phyloP scores from a whole-genome alignment of 306 rosid genomes.

The Trifolium fragiferum region DNA sequence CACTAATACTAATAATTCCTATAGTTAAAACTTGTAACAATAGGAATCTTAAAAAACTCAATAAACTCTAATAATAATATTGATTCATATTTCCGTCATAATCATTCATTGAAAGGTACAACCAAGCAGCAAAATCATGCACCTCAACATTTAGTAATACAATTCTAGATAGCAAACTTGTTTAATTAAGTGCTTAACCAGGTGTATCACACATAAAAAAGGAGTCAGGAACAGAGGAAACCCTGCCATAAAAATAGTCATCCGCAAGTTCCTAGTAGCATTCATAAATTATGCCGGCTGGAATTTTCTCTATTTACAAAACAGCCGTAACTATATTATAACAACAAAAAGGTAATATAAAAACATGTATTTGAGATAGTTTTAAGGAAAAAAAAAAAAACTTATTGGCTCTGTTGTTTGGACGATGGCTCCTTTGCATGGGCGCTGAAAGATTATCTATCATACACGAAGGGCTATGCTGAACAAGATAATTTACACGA shows the following conservation, averaged over 20 bases:
- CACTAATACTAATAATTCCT: too few relatives aligned
- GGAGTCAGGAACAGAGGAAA: constrained; percentile 46
- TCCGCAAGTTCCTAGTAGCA: constrained; percentile 57
- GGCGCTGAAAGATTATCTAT: constrained; percentile 49
- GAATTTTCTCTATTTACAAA: constrained; percentile 75
- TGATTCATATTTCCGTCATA: neutral
- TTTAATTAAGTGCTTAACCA: constrained; percentile 10
- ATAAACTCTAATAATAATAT: too few relatives aligned
- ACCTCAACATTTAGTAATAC: neutral
- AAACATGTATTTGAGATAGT: constrained; percentile 44
- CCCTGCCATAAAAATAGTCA: constrained; percentile 49
- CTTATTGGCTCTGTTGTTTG: constrained; percentile 61
- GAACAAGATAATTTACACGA: constrained; percentile 53
- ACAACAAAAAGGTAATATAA: constrained; percentile 45
- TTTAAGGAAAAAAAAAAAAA: neutral
- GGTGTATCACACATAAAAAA: constrained; percentile 10
- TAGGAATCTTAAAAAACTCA: too few relatives aligned
- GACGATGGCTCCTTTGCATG: constrained; percentile 44
- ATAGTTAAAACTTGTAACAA: too few relatives aligned
- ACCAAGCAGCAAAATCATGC: constrained; percentile 23
- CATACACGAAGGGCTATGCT: constrained; percentile 49
- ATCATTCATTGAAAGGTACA: neutral
- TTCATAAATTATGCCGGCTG: constrained; percentile 63
- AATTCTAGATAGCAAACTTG: neutral
- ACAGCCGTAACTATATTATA: constrained; percentile 67